Conservation (phyloP, 1,284 basidiomycete species). For the Retiboletus flavoniger region DNA sequence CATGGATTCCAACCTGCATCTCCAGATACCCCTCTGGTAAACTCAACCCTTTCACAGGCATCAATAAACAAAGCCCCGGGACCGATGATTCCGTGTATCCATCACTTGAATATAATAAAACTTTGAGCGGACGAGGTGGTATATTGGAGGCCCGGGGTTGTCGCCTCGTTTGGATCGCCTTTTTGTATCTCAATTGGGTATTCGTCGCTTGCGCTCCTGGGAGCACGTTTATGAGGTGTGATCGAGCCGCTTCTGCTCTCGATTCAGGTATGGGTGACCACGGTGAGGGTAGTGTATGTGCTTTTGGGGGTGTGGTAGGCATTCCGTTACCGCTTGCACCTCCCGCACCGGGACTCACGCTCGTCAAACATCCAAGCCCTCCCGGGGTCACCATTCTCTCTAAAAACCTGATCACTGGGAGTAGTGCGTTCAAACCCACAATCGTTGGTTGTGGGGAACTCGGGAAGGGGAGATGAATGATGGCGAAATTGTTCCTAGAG, state of each 20-base stretch:
- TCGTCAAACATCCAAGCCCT: too few relatives aligned
- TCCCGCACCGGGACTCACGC: too few relatives aligned
- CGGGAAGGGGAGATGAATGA: too few relatives aligned
- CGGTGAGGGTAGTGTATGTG: too few relatives aligned
- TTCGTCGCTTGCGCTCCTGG: slow-evolving; percentile 11
- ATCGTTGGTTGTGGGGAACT: too few relatives aligned
- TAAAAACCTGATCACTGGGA: too few relatives aligned
- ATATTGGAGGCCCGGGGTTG: slow-evolving; percentile 8
- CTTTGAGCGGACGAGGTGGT: slow-evolving; percentile 58
- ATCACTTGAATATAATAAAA: slow-evolving; percentile 72
- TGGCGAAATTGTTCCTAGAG: too few relatives aligned
- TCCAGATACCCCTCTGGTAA: slow-evolving; percentile 90
- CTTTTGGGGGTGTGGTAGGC: too few relatives aligned
- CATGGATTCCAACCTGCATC: slow-evolving; percentile 51
- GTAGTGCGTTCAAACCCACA: too few relatives aligned
- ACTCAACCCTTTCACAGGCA: slow-evolving; percentile 69
- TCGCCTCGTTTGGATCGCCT: not conserved
- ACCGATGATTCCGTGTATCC: slow-evolving; percentile 91
- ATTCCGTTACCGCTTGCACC: too few relatives aligned
- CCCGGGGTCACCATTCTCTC: too few relatives aligned
- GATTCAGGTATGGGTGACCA: too few relatives aligned
- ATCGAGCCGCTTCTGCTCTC: slow-evolving; percentile 20
- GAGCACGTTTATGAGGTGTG: slow-evolving; percentile 7
- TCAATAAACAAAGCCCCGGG: slow-evolving; percentile 84
- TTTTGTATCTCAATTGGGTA: slow-evolving; percentile 13